Evolutionary conservation across 2,329 filamentous ascomycete species (phyloP), one percentile per base, ranked within the genome.

Genomic region (Aspergillus awamori): DNA sequence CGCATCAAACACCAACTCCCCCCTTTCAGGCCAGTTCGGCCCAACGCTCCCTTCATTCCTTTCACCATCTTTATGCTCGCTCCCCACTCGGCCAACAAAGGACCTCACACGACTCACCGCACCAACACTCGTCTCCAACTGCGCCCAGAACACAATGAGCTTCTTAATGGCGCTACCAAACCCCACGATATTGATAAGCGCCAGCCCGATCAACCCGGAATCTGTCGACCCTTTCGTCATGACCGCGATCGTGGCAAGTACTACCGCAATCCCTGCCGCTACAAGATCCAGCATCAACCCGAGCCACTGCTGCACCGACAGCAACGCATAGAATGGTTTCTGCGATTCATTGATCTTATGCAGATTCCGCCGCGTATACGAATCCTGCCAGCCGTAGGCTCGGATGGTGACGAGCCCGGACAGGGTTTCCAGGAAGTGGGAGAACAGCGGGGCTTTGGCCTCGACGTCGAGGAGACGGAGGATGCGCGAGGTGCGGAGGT

Each of bases 61-160:
- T 36, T n/a, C 2, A 8, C 11, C 8, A 2, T 36, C 1, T 41
- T 59, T 8, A 10, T 39, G 53, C 28, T 57, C 63, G 24, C 63
- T 76, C 65, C 71, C 72, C 47, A 78, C 77, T 55, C 71, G 74
- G 7, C n/a, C 26, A 33, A 77, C 76, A 43, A 86, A 85, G 6
- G 78, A 78, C 64, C 82, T 82, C 61, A 86, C 78, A 20, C 85
- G 76, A 1, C 80, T 74, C n/a, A 87, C 78, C 2, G 83, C 83
- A 8, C 84, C 84, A 39, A 87, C 77, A 13, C 80, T 80, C 0
- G 83, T 86, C 66, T 87, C 85, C 3, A 87, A 72, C 15, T 77
- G 73, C 0, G 84, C 86, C 83, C 84, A 87, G 33, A 75, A 78
- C 26, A 75, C 69, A 26, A 83, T 76, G 15, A 84, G 69, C 5